Base-by-base conservation (phyloP, 116 monocot genomes). In the Zostera marina region DNA sequence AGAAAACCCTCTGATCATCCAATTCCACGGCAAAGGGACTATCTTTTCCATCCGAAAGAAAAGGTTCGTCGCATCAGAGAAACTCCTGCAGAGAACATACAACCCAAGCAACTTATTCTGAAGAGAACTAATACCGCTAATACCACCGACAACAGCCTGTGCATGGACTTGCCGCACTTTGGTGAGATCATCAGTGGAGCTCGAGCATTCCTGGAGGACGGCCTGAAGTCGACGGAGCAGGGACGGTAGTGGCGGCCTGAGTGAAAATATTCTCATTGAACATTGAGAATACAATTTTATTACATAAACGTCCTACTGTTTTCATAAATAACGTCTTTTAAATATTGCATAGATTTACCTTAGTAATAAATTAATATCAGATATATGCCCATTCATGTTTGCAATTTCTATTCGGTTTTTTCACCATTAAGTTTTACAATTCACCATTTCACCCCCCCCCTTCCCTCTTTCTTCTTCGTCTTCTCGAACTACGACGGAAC, bases 1-100 rank as follows among this genome's bases (percentile, higher is more conserved):
- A 7, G 74, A 60, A 56, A 87, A 71, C 11, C 78, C 74, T 32
- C 81, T 66, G 42, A 93, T 87, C 76, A 93, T 74, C 87, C 87
- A 87, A 74, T 93, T 83, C 87, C 84, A 93, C 40, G 80, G 72
- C 47, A 68, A 60, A 52, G 66, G 38, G 3, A 57, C 41, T 13
- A 42, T 22, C 56, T 25, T 81, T 3, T 75, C 73, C 43, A 79
- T 23, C 17, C 52, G 47, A 58, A 66, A 74, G 69, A 94, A 94
- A 13, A 79, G 19, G 16, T 74, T 53, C 46, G 67, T 75, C 14
- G 88, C 84, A 26, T 84, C 81, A 1, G 43, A 32, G 44, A 93
- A 58, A 66, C 84, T 78, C 53, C 77, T 21, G 45, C 79, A 81
- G 14, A 76, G 72, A 8, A 87, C 81, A 40, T 87, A 93, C 76